Conservation (phyloP, 2,329 filamentous ascomycete species). For the Fusarium subglutinans region DNA sequence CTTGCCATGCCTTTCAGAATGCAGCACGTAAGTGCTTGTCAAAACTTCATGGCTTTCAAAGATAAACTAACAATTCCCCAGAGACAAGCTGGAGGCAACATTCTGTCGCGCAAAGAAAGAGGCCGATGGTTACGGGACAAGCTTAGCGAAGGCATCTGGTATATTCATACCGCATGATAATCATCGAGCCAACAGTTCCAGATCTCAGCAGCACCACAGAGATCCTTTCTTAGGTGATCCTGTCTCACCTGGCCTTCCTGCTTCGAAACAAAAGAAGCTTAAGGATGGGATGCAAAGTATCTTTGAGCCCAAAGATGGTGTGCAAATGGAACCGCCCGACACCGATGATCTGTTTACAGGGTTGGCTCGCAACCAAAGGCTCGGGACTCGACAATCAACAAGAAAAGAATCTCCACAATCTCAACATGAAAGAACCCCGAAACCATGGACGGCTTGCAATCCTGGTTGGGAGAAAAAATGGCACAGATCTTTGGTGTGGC, state of each 20-base stretch:
- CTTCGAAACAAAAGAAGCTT: slow-evolving; percentile 28
- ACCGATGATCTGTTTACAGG: not conserved
- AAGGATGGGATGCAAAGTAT: slow-evolving; percentile 40
- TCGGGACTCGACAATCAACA: slow-evolving; percentile 39
- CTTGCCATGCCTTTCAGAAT: not conserved
- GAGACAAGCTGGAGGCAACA: slow-evolving; percentile 13
- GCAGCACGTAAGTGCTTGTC: slow-evolving; percentile 21
- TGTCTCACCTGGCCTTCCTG: not conserved
- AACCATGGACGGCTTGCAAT: slow-evolving; percentile 62
- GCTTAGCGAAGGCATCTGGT: not conserved
- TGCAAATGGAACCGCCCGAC: not conserved
- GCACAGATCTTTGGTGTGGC: slow-evolving; percentile 70
- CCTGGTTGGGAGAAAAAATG: slow-evolving; percentile 62
- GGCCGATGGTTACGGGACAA: not conserved
- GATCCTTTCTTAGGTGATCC: slow-evolving; percentile 19
- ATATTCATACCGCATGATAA: not conserved
- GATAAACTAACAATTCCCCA: slow-evolving; percentile 17
- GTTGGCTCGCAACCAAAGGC: slow-evolving; percentile 17
- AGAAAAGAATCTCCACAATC: slow-evolving; percentile 33
- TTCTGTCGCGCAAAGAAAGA: slow-evolving; percentile 2
- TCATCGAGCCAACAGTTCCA: not conserved
- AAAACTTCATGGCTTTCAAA: no score
- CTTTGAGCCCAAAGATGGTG: not conserved
- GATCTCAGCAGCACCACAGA: not conserved
- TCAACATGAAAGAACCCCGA: slow-evolving; percentile 22